phyloP scores from a whole-genome alignment of 139 green algal genomes.

The Eudorina sp. region DNA sequence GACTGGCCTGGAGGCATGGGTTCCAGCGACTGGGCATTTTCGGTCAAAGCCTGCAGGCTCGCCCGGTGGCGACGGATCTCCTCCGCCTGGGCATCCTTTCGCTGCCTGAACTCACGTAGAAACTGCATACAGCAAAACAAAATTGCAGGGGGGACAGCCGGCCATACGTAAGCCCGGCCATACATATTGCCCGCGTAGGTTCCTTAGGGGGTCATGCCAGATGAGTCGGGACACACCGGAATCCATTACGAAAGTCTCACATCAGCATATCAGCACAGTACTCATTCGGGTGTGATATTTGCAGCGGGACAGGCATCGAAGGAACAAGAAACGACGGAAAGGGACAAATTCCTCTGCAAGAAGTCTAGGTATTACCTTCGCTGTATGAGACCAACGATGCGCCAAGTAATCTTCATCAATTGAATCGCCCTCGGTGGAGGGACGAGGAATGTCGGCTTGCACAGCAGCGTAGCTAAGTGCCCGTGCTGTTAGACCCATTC shows the following conservation, averaged over 20 bases:
- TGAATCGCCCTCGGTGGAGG: no score
- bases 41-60: background rate
- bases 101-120: background rate
- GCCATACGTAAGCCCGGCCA: background rate
- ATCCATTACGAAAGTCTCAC: no score
- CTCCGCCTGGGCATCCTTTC: background rate
- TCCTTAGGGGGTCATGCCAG: background rate
- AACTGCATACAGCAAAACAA: background rate
- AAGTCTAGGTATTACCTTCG: background rate
- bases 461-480: no score
- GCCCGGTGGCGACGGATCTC: background rate
- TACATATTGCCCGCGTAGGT: background rate
- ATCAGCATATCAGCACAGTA: background rate
- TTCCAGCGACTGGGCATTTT: background rate
- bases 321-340: no score
- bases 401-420: background rate
- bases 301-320: no score
- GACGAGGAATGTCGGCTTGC: no score
- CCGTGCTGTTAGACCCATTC: no score
- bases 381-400: constrained; percentile 6
- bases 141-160: background rate
- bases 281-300: no score
- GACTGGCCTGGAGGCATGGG: background rate
- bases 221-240: background rate
- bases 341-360: background rate